Conservation (phyloP, 148 eudicot genomes). For the Salicornia ramosissima region DNA sequence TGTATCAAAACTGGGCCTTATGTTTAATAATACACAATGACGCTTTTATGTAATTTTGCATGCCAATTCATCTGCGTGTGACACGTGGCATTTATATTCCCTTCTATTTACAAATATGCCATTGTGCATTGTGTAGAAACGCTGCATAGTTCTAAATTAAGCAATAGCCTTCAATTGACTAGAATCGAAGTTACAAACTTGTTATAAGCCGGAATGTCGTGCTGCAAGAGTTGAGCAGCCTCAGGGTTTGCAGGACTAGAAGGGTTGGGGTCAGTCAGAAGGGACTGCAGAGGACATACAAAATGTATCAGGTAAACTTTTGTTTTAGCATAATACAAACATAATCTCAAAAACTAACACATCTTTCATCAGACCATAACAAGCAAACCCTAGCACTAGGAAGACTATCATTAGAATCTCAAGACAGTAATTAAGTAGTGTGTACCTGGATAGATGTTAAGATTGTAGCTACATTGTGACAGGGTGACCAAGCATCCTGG, state of each 20-base stretch:
- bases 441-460: conserved; percentile 40
- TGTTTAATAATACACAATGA: too few species aligned
- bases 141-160: too few species aligned
- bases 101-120: too few species aligned
- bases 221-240: conserved; percentile 38
- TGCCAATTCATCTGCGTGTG: too few species aligned
- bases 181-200: conserved; percentile 34
- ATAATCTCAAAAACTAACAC: neutral
- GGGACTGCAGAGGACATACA: conserved; percentile 27
- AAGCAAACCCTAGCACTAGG: too few species aligned
- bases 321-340: neutral
- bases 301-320: neutral
- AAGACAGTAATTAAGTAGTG: neutral
- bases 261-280: conserved; percentile 37
- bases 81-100: too few species aligned
- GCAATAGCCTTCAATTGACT: too few species aligned
- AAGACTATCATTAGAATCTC: too few species aligned
- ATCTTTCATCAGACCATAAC: neutral
- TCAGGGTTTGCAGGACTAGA: conserved; percentile 39
- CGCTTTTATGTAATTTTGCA: too few species aligned
- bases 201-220: conserved; percentile 34
- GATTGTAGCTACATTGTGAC: conserved; percentile 37
- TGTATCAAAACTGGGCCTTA: too few species aligned
- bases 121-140: too few species aligned
- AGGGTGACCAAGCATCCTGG: conserved; percentile 40